Evolutionary conservation across 2,329 filamentous ascomycete genomes (phyloP).

Genomic region (Aureobasidium subglaciale): DNA sequence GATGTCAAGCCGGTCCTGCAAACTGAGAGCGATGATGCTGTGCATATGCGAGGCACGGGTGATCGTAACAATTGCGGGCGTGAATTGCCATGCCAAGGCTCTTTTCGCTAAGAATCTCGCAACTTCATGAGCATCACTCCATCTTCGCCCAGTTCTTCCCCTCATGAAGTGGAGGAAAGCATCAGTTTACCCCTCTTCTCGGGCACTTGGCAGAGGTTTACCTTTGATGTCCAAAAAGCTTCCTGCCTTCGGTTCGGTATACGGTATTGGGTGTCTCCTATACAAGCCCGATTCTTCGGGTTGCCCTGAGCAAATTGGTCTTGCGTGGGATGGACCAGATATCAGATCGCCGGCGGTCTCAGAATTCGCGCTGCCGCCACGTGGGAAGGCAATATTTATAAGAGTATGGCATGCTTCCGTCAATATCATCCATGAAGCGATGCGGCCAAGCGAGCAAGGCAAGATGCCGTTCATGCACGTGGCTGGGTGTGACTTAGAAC

Average conservation of each 20-base stretch:
- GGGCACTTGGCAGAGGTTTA: neutral
- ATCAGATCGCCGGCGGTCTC: no score
- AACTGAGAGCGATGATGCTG: neutral
- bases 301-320: no score
- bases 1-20: neutral
- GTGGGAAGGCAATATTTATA: no score
- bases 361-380: no score
- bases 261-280: neutral
- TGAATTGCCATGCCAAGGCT: neutral
- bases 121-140: neutral
- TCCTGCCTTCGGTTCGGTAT: neutral
- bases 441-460: no score
- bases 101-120: neutral
- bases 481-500: neutral
- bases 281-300: no score
- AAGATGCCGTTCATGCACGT: neutral
- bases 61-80: neutral
- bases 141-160: neutral
- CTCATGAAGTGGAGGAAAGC: neutral
- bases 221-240: neutral
- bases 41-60: neutral
- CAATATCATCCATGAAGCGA: no score
- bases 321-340: no score
- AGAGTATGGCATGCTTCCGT: no score
- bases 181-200: neutral